Conservation (phyloP, 2,329 filamentous ascomycete species). For the Aspergillus quadricinctus region DNA sequence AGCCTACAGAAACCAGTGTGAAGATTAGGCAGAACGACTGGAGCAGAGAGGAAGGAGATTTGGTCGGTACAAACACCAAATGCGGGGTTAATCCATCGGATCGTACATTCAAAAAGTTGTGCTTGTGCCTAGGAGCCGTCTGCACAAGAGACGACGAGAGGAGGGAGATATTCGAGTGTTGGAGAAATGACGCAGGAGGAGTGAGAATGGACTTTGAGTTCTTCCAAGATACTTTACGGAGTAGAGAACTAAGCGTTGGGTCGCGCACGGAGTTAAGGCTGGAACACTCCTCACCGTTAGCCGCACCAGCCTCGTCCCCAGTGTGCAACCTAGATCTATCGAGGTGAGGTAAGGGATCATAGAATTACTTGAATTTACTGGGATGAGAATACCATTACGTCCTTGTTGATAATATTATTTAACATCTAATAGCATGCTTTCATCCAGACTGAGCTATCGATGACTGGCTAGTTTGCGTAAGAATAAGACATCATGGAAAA, state of each 20-base stretch:
- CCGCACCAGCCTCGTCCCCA: neutral
- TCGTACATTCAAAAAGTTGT: neutral
- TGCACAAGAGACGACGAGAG: neutral
- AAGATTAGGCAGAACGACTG: neutral
- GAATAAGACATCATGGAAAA: neutral
- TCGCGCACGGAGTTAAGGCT: neutral
- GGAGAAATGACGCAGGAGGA: neutral
- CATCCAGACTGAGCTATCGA: neutral
- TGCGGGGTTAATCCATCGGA: constrained; percentile 3
- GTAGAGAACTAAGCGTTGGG: neutral
- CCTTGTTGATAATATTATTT: neutral
- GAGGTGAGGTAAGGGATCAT: neutral
- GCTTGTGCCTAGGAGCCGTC: neutral
- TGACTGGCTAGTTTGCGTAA: neutral
- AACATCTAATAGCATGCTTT: neutral
- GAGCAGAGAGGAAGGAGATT: neutral
- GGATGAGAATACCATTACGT: neutral
- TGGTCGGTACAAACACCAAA: neutral
- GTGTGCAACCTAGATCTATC: neutral
- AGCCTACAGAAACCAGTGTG: neutral
- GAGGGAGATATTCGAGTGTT: neutral
- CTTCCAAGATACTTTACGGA: neutral
- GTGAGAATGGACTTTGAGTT: neutral
- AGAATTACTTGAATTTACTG: neutral
- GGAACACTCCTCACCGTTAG: neutral